Percentiles rank a stretch among this genome's conserved stretches.
Conservation (phyloP, 169 alveolate species). For the Plasmodium gonderi region DNA sequence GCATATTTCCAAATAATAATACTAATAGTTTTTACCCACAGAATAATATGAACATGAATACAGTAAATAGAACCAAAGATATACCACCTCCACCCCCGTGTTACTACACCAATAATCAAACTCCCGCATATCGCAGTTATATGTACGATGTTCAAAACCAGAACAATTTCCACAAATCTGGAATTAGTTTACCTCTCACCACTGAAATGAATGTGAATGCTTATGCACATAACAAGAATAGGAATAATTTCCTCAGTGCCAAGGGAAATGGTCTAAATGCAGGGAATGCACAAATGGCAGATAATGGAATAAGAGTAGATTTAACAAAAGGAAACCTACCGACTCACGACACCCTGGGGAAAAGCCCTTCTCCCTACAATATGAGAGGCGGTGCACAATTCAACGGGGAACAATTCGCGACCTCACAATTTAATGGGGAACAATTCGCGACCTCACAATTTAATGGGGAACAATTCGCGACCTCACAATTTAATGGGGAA, state of each 20-base stretch:
- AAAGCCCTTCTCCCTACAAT: not conserved
- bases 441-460: not conserved
- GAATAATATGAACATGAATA: not conserved
- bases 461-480: not conserved
- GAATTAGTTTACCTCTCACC: not conserved
- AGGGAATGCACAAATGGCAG: not conserved
- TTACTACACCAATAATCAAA: not conserved
- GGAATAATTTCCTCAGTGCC: not conserved
- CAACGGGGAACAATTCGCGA: not conserved
- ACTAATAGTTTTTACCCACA: not conserved
- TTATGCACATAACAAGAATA: not conserved
- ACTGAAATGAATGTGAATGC: not conserved
- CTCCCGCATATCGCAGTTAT: not conserved
- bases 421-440: not conserved
- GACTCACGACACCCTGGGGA: not conserved
- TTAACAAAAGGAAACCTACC: not conserved
- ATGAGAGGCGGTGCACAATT: too few relatives aligned
- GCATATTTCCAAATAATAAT: not conserved
- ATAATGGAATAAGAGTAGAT: not conserved
- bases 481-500: not conserved
- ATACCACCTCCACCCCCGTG: not conserved
- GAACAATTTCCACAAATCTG: not conserved
- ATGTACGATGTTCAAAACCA: slow-evolving; percentile 1
- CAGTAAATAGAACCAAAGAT: not conserved
- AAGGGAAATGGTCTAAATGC: not conserved